These are phyloP conservation scores for Plasmodium relictum DNA, from an alignment of 169 alveolate species.

Conservation along the genomic window DNA sequence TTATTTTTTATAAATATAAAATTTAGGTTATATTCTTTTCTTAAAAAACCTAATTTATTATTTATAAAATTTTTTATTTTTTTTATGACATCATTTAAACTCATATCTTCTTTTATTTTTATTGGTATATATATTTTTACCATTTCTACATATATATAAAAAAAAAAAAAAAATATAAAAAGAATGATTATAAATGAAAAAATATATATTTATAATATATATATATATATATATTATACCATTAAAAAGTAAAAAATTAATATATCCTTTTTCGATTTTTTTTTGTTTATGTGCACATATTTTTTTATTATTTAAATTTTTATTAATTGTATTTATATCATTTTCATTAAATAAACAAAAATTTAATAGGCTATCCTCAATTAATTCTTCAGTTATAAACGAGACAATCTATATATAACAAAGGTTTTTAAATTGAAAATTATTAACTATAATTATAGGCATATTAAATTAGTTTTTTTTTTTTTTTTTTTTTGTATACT, in stretches of 20 bases:
- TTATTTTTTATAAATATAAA: constrained; percentile 17
- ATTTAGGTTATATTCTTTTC: constrained; percentile 26
- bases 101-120: constrained; percentile 23
- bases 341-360: not conserved
- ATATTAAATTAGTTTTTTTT: too few relatives aligned
- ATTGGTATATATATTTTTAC: constrained; percentile 4
- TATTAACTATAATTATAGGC: not conserved
- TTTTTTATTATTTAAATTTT: constrained; percentile 7
- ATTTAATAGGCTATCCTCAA: constrained; percentile 9
- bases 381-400: constrained; percentile 30
- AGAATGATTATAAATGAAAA: not conserved
- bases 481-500: constrained; percentile 14
- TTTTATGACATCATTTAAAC: constrained; percentile 14
- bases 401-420: constrained; percentile 26
- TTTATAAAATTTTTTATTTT: constrained; percentile 18
- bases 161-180: constrained; percentile 1
- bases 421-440: not conserved
- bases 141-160: not conserved
- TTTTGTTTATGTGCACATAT: constrained; percentile 13
- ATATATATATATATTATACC: constrained; percentile 46
- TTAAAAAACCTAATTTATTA: not conserved
- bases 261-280: constrained; percentile 35
- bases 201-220: not conserved
- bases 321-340: constrained; percentile 1
- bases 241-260: constrained; percentile 10